Evolutionary conservation across 139 green algal genomes (phyloP).

Genomic region (Coelastrella sp.): DNA sequence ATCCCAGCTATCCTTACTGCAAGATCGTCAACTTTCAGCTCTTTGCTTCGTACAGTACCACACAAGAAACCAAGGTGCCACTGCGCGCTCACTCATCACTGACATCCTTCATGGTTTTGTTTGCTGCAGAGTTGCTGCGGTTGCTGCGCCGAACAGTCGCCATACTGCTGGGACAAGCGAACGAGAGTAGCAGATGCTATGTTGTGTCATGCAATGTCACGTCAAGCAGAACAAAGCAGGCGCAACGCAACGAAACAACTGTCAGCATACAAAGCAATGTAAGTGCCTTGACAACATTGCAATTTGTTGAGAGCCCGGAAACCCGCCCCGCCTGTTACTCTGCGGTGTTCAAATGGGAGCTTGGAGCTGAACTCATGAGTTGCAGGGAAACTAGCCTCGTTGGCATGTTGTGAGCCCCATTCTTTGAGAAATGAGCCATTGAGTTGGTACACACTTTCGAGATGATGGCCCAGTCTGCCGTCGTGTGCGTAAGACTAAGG

Average conservation of each 20-base stretch:
- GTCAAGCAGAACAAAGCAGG: not conserved
- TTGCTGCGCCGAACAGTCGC: not conserved
- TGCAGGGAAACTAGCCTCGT: no score
- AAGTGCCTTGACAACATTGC: no score
- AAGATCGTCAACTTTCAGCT: not conserved
- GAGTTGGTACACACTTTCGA: no score
- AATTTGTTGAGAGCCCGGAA: no score
- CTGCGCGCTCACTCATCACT: not conserved
- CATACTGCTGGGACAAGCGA: not conserved
- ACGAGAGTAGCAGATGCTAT: not conserved
- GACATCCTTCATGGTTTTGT: not conserved
- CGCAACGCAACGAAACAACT: no score
- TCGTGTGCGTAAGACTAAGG: slow-evolving; percentile 50
- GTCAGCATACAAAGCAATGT: no score
- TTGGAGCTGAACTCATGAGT: no score
- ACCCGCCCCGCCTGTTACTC: no score
- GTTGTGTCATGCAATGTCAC: not conserved
- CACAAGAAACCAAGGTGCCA: not conserved
- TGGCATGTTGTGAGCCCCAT: no score
- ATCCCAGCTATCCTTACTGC: slow-evolving; percentile 43
- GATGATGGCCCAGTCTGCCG: slow-evolving; percentile 31
- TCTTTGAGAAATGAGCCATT: no score
- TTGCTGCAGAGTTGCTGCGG: not conserved
- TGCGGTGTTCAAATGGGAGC: no score
- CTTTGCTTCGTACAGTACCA: not conserved